Conservation (phyloP, 495 filamentous ascomycete species). For the Talaromyces stipitatus region DNA sequence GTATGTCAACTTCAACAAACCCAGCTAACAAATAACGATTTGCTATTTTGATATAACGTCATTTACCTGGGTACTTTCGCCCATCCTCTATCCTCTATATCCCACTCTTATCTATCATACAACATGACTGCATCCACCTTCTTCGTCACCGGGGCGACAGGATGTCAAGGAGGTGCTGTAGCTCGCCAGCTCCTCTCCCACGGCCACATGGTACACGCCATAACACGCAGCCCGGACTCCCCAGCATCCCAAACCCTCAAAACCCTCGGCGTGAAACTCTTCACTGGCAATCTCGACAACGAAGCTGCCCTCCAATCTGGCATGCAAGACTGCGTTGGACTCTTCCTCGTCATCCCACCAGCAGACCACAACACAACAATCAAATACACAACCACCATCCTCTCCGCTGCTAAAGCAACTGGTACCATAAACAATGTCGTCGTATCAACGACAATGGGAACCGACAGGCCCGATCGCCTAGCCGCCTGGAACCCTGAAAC, state of each 20-base stretch:
- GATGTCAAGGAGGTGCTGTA: conserved; percentile 39
- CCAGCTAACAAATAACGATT: too few relatives aligned
- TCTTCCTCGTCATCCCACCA: conserved; percentile 43
- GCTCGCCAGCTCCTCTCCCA: conserved; percentile 28
- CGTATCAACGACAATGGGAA: conserved; percentile 28
- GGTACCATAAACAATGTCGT: conserved; percentile 31
- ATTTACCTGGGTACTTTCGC: too few relatives aligned
- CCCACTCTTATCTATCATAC: conserved; percentile 17
- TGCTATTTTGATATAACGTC: too few relatives aligned
- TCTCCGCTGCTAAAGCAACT: conserved; percentile 31
- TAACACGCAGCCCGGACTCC: conserved; percentile 29
- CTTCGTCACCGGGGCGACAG: conserved; percentile 42
- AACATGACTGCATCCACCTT: conserved; percentile 24
- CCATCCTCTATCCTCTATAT: background rate
- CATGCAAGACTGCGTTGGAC: conserved; percentile 30
- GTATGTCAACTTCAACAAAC: too few relatives aligned
- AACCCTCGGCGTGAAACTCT: conserved; percentile 28
- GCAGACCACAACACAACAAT: conserved; percentile 19
- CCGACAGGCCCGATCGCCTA: conserved; percentile 16
- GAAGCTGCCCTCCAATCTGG: conserved; percentile 22
- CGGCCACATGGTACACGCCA: conserved; percentile 29
- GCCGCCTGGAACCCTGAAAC: conserved; percentile 14
- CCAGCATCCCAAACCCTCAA: conserved; percentile 25
- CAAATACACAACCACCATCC: conserved; percentile 27
- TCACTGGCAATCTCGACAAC: conserved; percentile 34